phyloP scores from a whole-genome alignment of 179 eudicot species.

The Silene vulgaris region DNA sequence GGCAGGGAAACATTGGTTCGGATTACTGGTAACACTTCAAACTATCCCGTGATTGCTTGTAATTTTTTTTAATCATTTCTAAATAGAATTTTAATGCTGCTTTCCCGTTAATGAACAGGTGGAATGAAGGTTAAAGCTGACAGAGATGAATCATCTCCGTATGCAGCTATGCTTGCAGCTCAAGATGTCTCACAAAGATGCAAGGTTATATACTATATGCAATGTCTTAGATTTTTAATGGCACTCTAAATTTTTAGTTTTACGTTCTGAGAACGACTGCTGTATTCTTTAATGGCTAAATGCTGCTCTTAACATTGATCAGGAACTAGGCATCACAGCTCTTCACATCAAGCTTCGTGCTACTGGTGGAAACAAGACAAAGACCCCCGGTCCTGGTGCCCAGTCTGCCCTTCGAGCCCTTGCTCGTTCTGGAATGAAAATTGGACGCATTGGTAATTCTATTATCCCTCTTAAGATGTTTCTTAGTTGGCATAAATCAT shows the following conservation, averaged over 20 bases:
- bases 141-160: conserved; percentile 29
- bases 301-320: neutral
- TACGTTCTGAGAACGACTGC: neutral
- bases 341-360: conserved; percentile 83
- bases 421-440: conserved; percentile 20
- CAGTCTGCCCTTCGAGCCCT: conserved; percentile 19
- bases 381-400: conserved; percentile 16
- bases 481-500: neutral
- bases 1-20: conserved; percentile 17
- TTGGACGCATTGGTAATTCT: conserved; percentile 15
- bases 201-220: conserved; percentile 31
- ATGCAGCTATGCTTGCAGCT: conserved; percentile 91
- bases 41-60: neutral
- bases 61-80: neutral
- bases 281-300: neutral
- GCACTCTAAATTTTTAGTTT: too few relatives aligned
- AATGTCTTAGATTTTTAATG: too few relatives aligned
- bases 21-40: neutral
- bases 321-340: conserved; percentile 57
- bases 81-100: neutral
- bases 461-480: neutral
- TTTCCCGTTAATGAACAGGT: neutral
- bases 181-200: conserved; percentile 60
- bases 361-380: conserved; percentile 23
- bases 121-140: conserved; percentile 18